Evolutionary conservation across 176 grass and related monocot genomes (phyloP).

Genomic region (Ensete glaucum): DNA sequence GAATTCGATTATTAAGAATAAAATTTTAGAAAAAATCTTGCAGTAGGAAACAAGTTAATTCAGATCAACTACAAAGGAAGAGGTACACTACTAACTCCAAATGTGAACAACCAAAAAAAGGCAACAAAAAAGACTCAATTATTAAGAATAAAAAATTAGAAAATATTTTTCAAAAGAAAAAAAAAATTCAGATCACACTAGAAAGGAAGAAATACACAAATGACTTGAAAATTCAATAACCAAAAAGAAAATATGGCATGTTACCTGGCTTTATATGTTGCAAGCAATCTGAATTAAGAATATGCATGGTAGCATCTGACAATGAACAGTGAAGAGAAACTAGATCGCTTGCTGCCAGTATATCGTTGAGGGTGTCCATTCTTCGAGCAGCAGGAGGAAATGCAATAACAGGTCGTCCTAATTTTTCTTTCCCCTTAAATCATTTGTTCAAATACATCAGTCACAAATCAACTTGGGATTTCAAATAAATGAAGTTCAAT

Average conservation of each 20-base stretch:
- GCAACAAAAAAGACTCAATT: slow-evolving; percentile 16
- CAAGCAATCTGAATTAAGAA: slow-evolving; percentile 72
- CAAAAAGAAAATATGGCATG: slow-evolving; percentile 1
- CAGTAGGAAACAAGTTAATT: neutral
- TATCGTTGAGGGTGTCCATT: slow-evolving; percentile 94
- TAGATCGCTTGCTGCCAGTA: slow-evolving; percentile 81
- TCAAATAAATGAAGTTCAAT: neutral
- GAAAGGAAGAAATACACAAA: neutral
- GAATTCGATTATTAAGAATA: neutral
- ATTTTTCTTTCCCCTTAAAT: slow-evolving; percentile 46
- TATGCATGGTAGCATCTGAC: slow-evolving; percentile 83
- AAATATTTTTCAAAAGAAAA: neutral
- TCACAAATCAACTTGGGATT: neutral
- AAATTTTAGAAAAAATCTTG: neutral
- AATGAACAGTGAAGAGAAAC: slow-evolving; percentile 84
- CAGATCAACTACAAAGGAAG: neutral
- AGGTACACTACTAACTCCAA: neutral
- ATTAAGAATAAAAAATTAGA: neutral
- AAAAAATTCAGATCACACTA: neutral
- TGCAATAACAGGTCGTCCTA: slow-evolving; percentile 43
- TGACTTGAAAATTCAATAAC: neutral
- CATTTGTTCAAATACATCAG: neutral
- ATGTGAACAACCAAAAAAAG: neutral
- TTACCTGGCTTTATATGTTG: slow-evolving; percentile 89
- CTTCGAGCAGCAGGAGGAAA: slow-evolving; percentile 89